A percentile compares a stretch with the other conserved stretches of the same genome.
Evolutionary conservation across 257 asterid species (phyloP).

Genomic region (Solanum corneliomulleri): DNA sequence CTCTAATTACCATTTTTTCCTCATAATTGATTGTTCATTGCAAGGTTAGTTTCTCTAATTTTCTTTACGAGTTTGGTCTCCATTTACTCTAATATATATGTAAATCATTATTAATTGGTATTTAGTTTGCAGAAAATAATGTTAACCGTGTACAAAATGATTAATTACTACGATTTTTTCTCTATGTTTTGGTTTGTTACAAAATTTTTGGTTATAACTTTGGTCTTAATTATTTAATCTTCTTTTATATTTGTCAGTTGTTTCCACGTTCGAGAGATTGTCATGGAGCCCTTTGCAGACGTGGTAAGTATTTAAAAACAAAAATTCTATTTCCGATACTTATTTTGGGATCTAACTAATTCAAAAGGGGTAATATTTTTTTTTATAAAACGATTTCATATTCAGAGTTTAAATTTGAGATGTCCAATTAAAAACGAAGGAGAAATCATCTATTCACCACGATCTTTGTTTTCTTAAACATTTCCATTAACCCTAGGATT

Average conservation of each 20-base stretch:
- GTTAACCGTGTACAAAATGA: background rate
- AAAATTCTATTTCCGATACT: background rate
- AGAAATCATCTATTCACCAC: background rate
- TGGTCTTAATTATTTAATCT: background rate
- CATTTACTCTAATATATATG: background rate
- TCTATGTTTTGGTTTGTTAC: background rate
- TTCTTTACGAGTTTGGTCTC: background rate
- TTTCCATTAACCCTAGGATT: background rate
- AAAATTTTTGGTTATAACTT: background rate
- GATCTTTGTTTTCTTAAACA: background rate
- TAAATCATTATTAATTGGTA: background rate
- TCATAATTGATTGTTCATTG: background rate
- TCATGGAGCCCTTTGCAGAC: background rate
- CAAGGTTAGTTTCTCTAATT: background rate
- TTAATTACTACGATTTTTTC: background rate
- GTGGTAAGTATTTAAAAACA: background rate
- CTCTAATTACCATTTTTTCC: background rate
- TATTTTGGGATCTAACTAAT: background rate
- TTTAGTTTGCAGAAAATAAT: background rate
- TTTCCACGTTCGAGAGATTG: background rate
- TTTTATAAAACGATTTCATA: no score
- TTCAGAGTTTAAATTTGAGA: fast-evolving
- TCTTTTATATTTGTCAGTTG: background rate
- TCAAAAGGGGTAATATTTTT: fast-evolving
- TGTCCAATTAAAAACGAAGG: background rate